A percentile compares a stretch with the other conserved stretches of the same genome.
Conservation (phyloP, 768 basidiomycete species). For the Paxillus rubicundulus region DNA sequence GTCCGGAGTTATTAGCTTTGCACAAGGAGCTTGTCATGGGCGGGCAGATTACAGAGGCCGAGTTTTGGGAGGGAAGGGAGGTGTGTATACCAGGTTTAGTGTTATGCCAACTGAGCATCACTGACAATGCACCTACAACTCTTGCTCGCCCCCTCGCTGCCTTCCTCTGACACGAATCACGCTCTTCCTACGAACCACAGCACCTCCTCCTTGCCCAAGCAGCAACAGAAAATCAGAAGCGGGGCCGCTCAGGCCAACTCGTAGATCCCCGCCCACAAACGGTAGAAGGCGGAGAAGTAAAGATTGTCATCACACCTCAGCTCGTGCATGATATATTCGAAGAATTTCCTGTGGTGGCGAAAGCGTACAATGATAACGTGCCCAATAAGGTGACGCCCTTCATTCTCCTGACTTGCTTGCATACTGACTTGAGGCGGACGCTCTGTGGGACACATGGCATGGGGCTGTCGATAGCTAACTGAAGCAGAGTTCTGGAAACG, state of each 20-base stretch:
- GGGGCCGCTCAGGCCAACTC: slow-evolving; percentile 80
- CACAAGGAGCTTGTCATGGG: slow-evolving; percentile 87
- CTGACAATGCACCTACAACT: background rate
- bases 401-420: background rate
- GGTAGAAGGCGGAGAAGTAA: slow-evolving; percentile 80
- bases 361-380: slow-evolving; percentile 90
- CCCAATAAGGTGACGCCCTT: slow-evolving; percentile 63
- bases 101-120: background rate
- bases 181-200: slow-evolving; percentile 37
- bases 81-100: slow-evolving; percentile 39
- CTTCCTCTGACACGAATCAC: slow-evolving; percentile 16
- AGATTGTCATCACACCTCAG: slow-evolving; percentile 87
- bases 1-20: slow-evolving; percentile 73
- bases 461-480: slow-evolving; percentile 53
- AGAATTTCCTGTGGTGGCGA: slow-evolving; percentile 92
- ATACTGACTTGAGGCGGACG: background rate
- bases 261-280: slow-evolving; percentile 88
- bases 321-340: slow-evolving; percentile 96
- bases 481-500: slow-evolving; percentile 96
- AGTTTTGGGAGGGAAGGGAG: slow-evolving; percentile 98
- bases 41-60: slow-evolving; percentile 83
- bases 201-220: slow-evolving; percentile 76
- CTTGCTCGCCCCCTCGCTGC: background rate
- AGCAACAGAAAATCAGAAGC: slow-evolving; percentile 67
- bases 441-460: slow-evolving; percentile 13